A percentile compares a stretch with the other conserved stretches of the same genome.
Conservation (phyloP, 73 alveolate genomes). For the Paramecium octaurelia region DNA sequence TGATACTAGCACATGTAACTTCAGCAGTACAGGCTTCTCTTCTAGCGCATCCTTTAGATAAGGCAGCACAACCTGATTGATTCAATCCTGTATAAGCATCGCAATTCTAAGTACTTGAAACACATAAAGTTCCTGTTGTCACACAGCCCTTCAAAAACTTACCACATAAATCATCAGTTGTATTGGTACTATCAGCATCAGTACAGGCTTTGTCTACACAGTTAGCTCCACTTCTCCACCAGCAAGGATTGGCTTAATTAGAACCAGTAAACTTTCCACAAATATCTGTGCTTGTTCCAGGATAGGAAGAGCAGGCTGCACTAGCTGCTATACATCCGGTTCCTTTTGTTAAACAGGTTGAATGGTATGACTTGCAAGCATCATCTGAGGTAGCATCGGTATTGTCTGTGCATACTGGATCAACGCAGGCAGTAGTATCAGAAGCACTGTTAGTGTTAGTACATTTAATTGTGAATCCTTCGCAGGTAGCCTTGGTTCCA, state of each 20-base stretch:
- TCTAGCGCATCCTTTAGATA: neutral
- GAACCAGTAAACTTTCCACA: neutral
- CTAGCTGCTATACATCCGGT: neutral
- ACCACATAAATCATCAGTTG: conserved; percentile 1
- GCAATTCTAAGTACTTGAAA: neutral
- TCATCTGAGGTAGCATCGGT: neutral
- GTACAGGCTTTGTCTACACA: neutral
- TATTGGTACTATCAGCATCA: neutral
- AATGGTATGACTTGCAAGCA: neutral
- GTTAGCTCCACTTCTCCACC: neutral
- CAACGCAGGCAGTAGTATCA: neutral
- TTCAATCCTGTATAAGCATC: neutral
- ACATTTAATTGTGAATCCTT: neutral
- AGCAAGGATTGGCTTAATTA: neutral
- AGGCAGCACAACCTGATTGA: neutral
- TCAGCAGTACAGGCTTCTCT: neutral
- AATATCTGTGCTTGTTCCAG: neutral
- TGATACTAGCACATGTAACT: neutral
- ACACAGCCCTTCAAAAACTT: conserved; percentile 16
- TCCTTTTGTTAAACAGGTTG: conserved; percentile 8
- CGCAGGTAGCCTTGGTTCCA: neutral
- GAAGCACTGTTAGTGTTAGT: neutral
- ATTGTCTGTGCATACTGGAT: neutral
- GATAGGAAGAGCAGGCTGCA: neutral
- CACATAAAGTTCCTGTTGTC: conserved; percentile 32